These are phyloP conservation scores for Pseudodiploospora longispora DNA, from an alignment of 2,329 filamentous ascomycete species.

Conservation along the genomic window DNA sequence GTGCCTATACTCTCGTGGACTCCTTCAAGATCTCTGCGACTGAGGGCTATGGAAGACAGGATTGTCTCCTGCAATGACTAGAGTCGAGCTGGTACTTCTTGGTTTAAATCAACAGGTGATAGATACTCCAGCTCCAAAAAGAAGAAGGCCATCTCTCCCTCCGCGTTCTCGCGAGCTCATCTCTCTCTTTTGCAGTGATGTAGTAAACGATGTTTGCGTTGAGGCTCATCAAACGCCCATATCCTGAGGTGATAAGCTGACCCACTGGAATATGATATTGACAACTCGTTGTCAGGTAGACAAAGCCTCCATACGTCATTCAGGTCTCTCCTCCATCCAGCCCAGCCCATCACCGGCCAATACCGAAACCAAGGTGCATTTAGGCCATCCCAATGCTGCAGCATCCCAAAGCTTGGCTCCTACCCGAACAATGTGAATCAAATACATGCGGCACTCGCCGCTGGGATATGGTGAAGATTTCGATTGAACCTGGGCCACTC, in stretches of 20 bases:
- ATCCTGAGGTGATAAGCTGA: slow-evolving; percentile 5
- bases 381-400: slow-evolving; percentile 10
- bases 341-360: slow-evolving; percentile 20
- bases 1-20: slow-evolving; percentile 27
- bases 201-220: background rate
- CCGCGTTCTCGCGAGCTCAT: slow-evolving; percentile 1
- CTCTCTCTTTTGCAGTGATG: slow-evolving; percentile 4
- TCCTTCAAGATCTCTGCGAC: slow-evolving; percentile 37
- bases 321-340: slow-evolving; percentile 20
- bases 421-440: no score
- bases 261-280: slow-evolving; percentile 11
- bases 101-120: slow-evolving; percentile 20
- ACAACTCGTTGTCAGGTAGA: slow-evolving; percentile 14
- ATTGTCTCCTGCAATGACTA: slow-evolving; percentile 24
- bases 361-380: slow-evolving; percentile 12
- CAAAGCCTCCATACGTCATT: slow-evolving; percentile 16
- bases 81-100: slow-evolving; percentile 19
- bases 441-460: no score
- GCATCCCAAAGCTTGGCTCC: background rate
- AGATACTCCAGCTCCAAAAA: slow-evolving; percentile 5
- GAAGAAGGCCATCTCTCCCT: slow-evolving; percentile 3
- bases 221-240: background rate
- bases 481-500: no score
- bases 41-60: slow-evolving; percentile 38
- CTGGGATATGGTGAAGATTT: no score